Evolutionary conservation across 2,329 filamentous ascomycete species (phyloP).

Genomic region (Botrytis byssoidea): DNA sequence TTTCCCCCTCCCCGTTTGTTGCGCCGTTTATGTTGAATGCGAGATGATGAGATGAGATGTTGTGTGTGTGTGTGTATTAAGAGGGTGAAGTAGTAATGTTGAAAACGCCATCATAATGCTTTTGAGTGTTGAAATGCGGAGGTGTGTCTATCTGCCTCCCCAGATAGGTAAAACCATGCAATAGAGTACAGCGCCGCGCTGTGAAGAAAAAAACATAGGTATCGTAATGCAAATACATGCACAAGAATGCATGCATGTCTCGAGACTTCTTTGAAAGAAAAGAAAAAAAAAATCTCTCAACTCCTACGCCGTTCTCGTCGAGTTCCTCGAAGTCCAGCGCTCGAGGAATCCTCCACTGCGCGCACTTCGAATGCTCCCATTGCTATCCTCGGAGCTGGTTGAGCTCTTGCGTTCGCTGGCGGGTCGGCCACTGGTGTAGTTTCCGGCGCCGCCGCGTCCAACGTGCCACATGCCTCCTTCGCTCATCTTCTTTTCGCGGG

Average conservation of each 20-base stretch:
- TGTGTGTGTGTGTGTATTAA: background rate
- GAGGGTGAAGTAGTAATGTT: background rate
- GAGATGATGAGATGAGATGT: background rate
- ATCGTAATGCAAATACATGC: background rate
- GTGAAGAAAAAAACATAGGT: background rate
- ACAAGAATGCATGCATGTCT: background rate
- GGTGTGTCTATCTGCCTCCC: background rate
- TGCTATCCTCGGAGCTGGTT: background rate
- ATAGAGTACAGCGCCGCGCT: background rate
- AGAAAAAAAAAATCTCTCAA: rapidly evolving
- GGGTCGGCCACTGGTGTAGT: conserved; percentile 22
- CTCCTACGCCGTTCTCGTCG: background rate
- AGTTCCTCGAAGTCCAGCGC: conserved; percentile 9
- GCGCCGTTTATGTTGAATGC: conserved; percentile 4
- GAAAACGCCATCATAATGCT: conserved; percentile 3
- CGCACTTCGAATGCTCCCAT: conserved; percentile 8
- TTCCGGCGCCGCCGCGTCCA: conserved; percentile 38
- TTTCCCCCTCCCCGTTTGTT: background rate
- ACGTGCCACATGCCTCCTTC: conserved; percentile 34
- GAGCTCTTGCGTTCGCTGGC: conserved; percentile 15
- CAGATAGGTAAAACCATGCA: background rate
- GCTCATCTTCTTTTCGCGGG: conserved; percentile 34
- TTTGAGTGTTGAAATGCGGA: background rate
- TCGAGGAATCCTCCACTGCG: conserved; percentile 11
- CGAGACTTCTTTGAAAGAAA: background rate